These are phyloP conservation scores for Phytophthora ohioensis DNA, from an alignment of 352 stramenopile species.

Conservation along the genomic window DNA sequence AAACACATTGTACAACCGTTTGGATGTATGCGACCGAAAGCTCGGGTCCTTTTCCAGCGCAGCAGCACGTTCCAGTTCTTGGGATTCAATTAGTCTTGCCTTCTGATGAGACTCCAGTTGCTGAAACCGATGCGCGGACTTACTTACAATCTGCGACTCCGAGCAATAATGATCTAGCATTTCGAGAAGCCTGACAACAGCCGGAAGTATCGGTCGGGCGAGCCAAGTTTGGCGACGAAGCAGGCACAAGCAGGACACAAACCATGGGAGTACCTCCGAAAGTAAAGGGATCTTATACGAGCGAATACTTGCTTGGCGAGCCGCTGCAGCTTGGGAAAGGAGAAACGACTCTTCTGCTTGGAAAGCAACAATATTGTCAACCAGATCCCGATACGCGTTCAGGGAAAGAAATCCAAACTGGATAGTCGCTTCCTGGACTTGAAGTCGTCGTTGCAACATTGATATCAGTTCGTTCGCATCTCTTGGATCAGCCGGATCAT, in stretches of 20 bases:
- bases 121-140: slow-evolving; percentile 69
- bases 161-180: slow-evolving; percentile 81
- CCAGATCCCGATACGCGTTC: slow-evolving; percentile 61
- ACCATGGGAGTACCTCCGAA: slow-evolving; percentile 77
- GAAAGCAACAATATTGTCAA: slow-evolving; percentile 53
- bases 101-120: slow-evolving; percentile 70
- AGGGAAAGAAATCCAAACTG: slow-evolving; percentile 77
- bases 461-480: slow-evolving; percentile 20
- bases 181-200: slow-evolving; percentile 68
- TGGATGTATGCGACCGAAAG: slow-evolving; percentile 60
- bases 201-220: slow-evolving; percentile 70
- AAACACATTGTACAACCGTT: slow-evolving; percentile 89
- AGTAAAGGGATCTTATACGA: slow-evolving; percentile 62
- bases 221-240: slow-evolving; percentile 85
- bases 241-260: slow-evolving; percentile 83
- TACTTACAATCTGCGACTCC: slow-evolving; percentile 65
- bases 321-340: slow-evolving; percentile 30
- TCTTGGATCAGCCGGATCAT: slow-evolving; percentile 2
- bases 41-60: slow-evolving; percentile 57
- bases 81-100: slow-evolving; percentile 64
- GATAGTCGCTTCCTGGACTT: slow-evolving; percentile 76
- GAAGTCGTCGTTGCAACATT: slow-evolving; percentile 36
- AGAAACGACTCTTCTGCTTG: slow-evolving; percentile 66
- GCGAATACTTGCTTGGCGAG: slow-evolving; percentile 46
- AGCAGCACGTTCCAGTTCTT: slow-evolving; percentile 70